These are phyloP conservation scores for Podila verticillata DNA, from an alignment of 192 early-diverging fungal species.

Conservation along the genomic window DNA sequence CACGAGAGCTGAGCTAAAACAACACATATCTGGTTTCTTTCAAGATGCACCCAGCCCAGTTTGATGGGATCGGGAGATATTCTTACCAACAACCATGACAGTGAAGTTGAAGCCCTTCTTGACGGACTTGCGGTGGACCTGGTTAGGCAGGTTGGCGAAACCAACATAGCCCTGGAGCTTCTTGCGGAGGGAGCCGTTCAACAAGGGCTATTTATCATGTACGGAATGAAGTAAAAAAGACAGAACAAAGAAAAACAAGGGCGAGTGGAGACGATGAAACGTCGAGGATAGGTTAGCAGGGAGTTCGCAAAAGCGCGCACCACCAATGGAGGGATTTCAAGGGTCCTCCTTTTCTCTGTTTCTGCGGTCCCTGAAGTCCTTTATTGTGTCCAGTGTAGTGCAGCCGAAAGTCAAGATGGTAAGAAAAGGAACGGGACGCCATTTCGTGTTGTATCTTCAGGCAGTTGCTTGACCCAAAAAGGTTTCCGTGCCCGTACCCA, in stretches of 20 bases:
- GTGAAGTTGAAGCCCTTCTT: conserved; percentile 97
- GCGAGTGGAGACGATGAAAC: background rate
- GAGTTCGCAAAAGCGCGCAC: background rate
- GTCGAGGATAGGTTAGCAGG: background rate
- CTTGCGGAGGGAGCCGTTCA: conserved; percentile 49
- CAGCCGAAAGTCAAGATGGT: too few relatives aligned
- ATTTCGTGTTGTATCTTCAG: too few relatives aligned
- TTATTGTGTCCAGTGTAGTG: too few relatives aligned
- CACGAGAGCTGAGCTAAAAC: background rate
- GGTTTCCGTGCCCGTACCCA: too few relatives aligned
- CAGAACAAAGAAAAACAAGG: background rate
- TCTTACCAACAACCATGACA: conserved; percentile 94
- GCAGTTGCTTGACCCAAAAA: too few relatives aligned
- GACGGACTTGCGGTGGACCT: conserved; percentile 92
- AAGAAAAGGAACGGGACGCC: too few relatives aligned
- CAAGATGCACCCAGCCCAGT: background rate
- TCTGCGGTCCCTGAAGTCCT: background rate
- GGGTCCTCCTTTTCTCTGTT: background rate
- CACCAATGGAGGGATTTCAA: background rate
- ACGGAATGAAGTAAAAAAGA: background rate
- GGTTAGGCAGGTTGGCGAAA: conserved; percentile 93
- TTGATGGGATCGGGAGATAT: background rate
- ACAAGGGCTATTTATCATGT: conserved; percentile 12
- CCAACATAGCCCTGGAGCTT: conserved; percentile 73
- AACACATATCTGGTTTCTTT: background rate